Conservation (phyloP, 306 rosid species). For the Pachyrhizus erosus region DNA sequence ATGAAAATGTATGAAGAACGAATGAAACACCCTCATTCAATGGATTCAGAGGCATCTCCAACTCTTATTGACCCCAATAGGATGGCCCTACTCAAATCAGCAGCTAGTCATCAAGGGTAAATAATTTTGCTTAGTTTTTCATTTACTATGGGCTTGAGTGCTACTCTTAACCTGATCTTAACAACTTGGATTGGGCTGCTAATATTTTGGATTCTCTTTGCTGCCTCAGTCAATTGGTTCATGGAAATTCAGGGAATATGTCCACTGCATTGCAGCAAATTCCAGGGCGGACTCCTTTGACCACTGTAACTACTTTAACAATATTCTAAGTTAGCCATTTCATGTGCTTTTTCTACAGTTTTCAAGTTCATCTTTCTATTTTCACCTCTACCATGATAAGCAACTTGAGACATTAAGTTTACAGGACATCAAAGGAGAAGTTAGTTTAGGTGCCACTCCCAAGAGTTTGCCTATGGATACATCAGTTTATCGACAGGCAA, state of each 20-base stretch:
- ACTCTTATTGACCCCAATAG: conserved; percentile 75
- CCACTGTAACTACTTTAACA: conserved; percentile 61
- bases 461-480: conserved; percentile 83
- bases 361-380: not conserved
- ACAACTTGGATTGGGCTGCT: conserved; percentile 25
- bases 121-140: conserved; percentile 40
- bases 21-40: conserved; percentile 76
- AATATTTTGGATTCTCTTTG: conserved; percentile 41
- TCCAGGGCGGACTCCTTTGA: conserved; percentile 67
- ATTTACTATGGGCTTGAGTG: conserved; percentile 10
- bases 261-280: conserved; percentile 79
- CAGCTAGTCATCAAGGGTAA: conserved; percentile 84
- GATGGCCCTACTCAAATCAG: conserved; percentile 76
- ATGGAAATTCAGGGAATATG: conserved; percentile 76
- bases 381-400: conserved; percentile 39
- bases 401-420: conserved; percentile 48
- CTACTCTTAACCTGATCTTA: conserved; percentile 33
- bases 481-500: conserved; percentile 74
- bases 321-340: conserved; percentile 32
- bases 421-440: conserved; percentile 78
- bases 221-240: conserved; percentile 74
- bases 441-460: conserved; percentile 62
- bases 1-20: conserved; percentile 91
- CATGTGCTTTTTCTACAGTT: conserved; percentile 13
- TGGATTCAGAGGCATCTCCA: conserved; percentile 78